These are phyloP conservation scores for Boletus fagicola DNA, from an alignment of 768 basidiomycete species.

Conservation along the genomic window DNA sequence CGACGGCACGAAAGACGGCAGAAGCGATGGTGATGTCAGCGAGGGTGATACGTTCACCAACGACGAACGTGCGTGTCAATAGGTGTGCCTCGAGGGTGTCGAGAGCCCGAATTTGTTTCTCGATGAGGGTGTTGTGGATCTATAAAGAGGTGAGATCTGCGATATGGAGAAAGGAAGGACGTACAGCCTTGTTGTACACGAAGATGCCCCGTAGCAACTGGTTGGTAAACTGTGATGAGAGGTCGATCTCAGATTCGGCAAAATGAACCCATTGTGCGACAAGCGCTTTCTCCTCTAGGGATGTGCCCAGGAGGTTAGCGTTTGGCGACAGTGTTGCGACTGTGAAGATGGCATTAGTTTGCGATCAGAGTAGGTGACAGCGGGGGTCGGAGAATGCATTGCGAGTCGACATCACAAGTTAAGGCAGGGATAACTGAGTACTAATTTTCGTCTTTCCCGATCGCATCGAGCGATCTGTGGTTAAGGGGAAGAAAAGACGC, in stretches of 20 bases:
- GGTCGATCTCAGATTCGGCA: conserved; percentile 61
- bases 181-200: conserved; percentile 82
- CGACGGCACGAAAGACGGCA: conserved; percentile 52
- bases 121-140: conserved; percentile 56
- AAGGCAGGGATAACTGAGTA: conserved; percentile 73
- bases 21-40: conserved; percentile 79
- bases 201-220: conserved; percentile 46
- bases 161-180: conserved; percentile 26
- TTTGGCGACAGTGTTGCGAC: conserved; percentile 79
- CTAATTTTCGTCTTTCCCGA: conserved; percentile 26
- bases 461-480: conserved; percentile 13
- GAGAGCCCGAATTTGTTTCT: conserved; percentile 57
- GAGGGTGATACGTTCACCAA: conserved; percentile 90
- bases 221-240: conserved; percentile 36
- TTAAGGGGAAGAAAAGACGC: conserved; percentile 40
- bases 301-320: conserved; percentile 69
- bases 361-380: conserved; percentile 11
- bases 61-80: conserved; percentile 80
- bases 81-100: conserved; percentile 74
- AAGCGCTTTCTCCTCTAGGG: conserved; percentile 63
- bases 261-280: conserved; percentile 87
- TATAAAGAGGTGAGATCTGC: conserved; percentile 26
- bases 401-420: conserved; percentile 55
- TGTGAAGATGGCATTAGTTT: conserved; percentile 33
- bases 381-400: conserved; percentile 10